Evolutionary conservation across 768 basidiomycete species (phyloP).

Genomic region (Lepiota venenata): DNA sequence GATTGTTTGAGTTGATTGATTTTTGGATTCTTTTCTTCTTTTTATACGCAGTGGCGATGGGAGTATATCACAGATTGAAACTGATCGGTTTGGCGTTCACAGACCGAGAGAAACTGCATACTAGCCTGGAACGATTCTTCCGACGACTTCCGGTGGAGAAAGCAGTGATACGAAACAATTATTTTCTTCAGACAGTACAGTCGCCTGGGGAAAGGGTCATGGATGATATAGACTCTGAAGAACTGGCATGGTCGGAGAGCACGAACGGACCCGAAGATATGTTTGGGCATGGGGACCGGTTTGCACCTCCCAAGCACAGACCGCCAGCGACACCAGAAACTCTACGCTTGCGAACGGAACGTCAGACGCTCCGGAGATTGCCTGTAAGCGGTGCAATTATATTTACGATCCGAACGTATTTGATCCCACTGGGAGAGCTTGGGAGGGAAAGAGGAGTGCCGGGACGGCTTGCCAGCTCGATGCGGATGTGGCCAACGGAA

Average conservation of each 20-base stretch:
- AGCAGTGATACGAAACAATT: slow-evolving; percentile 72
- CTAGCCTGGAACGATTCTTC: slow-evolving; percentile 70
- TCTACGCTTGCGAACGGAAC: slow-evolving; percentile 56
- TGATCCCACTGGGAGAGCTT: slow-evolving; percentile 51
- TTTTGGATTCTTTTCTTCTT: slow-evolving; percentile 1
- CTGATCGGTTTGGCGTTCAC: slow-evolving; percentile 13
- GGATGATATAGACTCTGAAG: slow-evolving; percentile 51
- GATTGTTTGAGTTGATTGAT: slow-evolving; percentile 5
- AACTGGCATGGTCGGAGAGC: slow-evolving; percentile 60
- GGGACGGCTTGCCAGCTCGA: slow-evolving; percentile 57
- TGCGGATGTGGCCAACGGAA: slow-evolving; percentile 64
- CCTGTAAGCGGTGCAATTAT: slow-evolving; percentile 60
- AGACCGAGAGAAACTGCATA: slow-evolving; percentile 62
- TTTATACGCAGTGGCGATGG: not conserved
- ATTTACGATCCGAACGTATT: slow-evolving; percentile 69
- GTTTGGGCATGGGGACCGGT: slow-evolving; percentile 25
- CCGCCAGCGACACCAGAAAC: slow-evolving; percentile 32
- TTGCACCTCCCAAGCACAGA: slow-evolving; percentile 8
- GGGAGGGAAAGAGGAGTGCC: slow-evolving; percentile 54
- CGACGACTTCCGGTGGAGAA: slow-evolving; percentile 61
- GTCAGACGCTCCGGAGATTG: slow-evolving; percentile 65
- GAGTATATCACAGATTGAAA: not conserved
- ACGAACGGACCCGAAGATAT: slow-evolving; percentile 53
- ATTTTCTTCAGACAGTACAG: slow-evolving; percentile 36
- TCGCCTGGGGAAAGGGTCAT: slow-evolving; percentile 13